These are phyloP conservation scores for Backusella parvicylindrica DNA, from an alignment of 192 early-diverging fungal genomes.

Conservation along the genomic window DNA sequence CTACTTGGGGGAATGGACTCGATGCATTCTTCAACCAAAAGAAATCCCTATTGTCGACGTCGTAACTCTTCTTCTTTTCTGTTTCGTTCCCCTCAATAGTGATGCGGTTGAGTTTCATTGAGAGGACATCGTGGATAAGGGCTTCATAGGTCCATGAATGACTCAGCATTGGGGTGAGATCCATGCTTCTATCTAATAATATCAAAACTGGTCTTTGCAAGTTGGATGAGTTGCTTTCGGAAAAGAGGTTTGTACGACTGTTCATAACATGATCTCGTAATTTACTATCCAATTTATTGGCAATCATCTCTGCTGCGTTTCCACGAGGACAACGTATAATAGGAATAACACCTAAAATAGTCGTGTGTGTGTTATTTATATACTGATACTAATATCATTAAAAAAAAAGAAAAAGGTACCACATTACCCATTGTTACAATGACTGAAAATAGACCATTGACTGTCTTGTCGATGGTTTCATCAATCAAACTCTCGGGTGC, in stretches of 20 bases:
- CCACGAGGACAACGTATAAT: conserved; percentile 89
- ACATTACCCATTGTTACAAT: conserved; percentile 78
- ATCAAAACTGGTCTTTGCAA: conserved; percentile 82
- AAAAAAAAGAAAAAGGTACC: not conserved
- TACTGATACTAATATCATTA: too few relatives aligned
- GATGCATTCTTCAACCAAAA: conserved; percentile 94
- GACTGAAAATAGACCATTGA: conserved; percentile 82
- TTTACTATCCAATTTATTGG: conserved; percentile 82
- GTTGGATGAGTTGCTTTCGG: conserved; percentile 52
- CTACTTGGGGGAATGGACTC: conserved; percentile 95
- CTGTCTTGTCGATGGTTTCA: conserved; percentile 74
- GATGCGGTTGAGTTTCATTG: conserved; percentile 90
- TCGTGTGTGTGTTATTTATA: not conserved
- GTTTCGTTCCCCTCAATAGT: conserved; percentile 68
- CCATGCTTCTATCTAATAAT: conserved; percentile 88
- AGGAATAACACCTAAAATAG: conserved; percentile 71
- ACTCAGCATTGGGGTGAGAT: conserved; percentile 85
- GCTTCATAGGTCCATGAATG: conserved; percentile 99
- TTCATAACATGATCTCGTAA: conserved; percentile 93
- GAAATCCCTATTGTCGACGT: conserved; percentile 85
- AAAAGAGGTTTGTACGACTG: conserved; percentile 80
- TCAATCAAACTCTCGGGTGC: conserved; percentile 82
- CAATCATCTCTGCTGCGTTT: conserved; percentile 92
- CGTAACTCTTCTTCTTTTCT: conserved; percentile 69
- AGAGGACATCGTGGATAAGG: conserved; percentile 92